Evolutionary conservation across 2,329 filamentous ascomycete species (phyloP), one percentile per base, ranked within the genome.

Genomic region (Penicillium digitatum): DNA sequence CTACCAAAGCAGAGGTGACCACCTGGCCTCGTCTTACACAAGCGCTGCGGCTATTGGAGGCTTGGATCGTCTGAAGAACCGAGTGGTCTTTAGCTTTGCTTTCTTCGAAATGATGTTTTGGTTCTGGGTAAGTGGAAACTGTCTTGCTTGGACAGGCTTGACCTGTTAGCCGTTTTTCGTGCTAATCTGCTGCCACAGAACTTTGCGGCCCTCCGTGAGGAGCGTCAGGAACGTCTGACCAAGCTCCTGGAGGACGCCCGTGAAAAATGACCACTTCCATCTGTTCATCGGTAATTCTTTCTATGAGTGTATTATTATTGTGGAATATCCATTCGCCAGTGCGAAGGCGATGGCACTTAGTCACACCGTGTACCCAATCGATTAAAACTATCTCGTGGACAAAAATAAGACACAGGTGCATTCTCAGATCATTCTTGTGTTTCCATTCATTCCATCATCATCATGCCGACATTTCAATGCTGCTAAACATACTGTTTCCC

Each of bases 71-170:
- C 73, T 96, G 65, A 90, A 92, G 77, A 95, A 95, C 70, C 83
- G 90, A 48, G 78, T 95, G 38, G 84, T 95, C 38, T 95, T 96
- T 69, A 86, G 88, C 0, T 94, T 90, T 74, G 85, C 85, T 9
- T 94, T 96, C 66, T 69, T 95, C 68, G 92, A 96, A 78, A 83
- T 90, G 71, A 79, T 90, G 62, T 82, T 82, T 58, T 96, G 91
- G 90, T 91, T 95, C 73, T 96, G 91, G 91, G 85, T 85, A 69
- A 59, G 78, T 71, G 14, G 11, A 40, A 6, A 7, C 3, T 5
- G 3, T 9, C 11, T 54, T 38, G 38, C 18, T 31, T 14, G n/a
- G 10, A 16, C 14, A 22, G 35, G 8, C 20, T n/a, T 20, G 11
- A 39, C 18, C 24, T 45, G 32, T 47, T 37, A 11, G 39, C 44